These are phyloP conservation scores for Thecamonas trahens DNA, from an alignment of 78 protist genomes.

Conservation along the genomic window DNA sequence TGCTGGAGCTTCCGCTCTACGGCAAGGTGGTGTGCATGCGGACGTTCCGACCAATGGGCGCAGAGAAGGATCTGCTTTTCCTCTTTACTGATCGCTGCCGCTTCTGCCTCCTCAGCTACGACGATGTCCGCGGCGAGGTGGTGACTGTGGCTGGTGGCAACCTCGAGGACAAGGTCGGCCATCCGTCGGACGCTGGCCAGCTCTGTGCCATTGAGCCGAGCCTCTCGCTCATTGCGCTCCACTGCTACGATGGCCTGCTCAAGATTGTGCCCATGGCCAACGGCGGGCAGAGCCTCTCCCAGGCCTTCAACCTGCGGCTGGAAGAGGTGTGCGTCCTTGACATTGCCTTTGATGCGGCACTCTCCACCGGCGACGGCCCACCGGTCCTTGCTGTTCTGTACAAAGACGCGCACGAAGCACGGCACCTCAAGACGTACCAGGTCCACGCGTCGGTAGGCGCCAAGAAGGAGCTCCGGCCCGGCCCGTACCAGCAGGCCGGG, in stretches of 20 bases:
- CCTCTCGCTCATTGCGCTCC: neutral
- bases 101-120: constrained; percentile 52
- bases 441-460: neutral
- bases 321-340: constrained; percentile 68
- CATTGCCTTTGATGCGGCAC: constrained; percentile 57
- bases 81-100: constrained; percentile 50
- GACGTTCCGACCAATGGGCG: constrained; percentile 26
- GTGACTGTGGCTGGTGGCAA: constrained; percentile 58
- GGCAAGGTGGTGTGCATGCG: constrained; percentile 52
- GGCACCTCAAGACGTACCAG: constrained; percentile 52
- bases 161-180: constrained; percentile 34
- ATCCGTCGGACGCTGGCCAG: constrained; percentile 42
- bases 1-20: constrained; percentile 55
- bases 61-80: constrained; percentile 35
- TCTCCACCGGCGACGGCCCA: constrained; percentile 15
- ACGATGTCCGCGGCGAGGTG: constrained; percentile 30
- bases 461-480: too few relatives aligned
- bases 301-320: constrained; percentile 53
- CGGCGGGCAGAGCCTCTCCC: constrained; percentile 4
- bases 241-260: constrained; percentile 37
- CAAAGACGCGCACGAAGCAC: constrained; percentile 51
- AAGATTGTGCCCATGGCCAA: constrained; percentile 45
- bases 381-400: constrained; percentile 69
- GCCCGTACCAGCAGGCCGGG: constrained; percentile 29
- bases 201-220: constrained; percentile 56